Conservation (phyloP, 2,329 filamentous ascomycete genomes). For the Stachybotrys chartarum region DNA sequence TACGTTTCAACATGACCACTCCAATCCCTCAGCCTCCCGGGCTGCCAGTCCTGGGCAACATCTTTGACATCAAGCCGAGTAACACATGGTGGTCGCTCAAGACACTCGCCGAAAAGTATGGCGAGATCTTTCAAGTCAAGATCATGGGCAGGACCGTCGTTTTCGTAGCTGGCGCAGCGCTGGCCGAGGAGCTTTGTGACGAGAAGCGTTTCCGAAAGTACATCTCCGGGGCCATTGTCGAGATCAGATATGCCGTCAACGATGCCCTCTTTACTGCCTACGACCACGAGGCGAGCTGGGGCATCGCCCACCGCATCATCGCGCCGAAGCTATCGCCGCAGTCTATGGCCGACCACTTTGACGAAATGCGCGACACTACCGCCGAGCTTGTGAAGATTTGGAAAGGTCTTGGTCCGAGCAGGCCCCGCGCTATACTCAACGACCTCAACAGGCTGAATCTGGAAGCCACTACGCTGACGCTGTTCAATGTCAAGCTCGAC, state of each 20-base stretch:
- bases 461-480: constrained; percentile 39
- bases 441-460: constrained; percentile 48
- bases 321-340: constrained; percentile 32
- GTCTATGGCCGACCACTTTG: constrained; percentile 28
- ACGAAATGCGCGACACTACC: constrained; percentile 41
- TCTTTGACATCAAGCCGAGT: constrained; percentile 24
- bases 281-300: constrained; percentile 40
- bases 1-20: constrained; percentile 17
- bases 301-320: constrained; percentile 44
- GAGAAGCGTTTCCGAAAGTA: constrained; percentile 47
- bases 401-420: constrained; percentile 28
- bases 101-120: constrained; percentile 24
- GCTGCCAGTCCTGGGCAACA: constrained; percentile 28
- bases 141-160: constrained; percentile 23
- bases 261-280: constrained; percentile 46
- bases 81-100: constrained; percentile 30
- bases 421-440: constrained; percentile 34
- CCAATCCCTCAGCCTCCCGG: constrained; percentile 27
- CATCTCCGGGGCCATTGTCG: constrained; percentile 43
- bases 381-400: constrained; percentile 44
- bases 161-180: constrained; percentile 40
- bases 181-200: constrained; percentile 44
- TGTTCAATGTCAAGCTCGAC: constrained; percentile 44
- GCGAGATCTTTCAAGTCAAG: constrained; percentile 31
- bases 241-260: constrained; percentile 43